Percentiles rank a stretch among this genome's conserved stretches.
Conservation (phyloP, 805 yeast genomes). For the Brettanomyces anomalus region DNA sequence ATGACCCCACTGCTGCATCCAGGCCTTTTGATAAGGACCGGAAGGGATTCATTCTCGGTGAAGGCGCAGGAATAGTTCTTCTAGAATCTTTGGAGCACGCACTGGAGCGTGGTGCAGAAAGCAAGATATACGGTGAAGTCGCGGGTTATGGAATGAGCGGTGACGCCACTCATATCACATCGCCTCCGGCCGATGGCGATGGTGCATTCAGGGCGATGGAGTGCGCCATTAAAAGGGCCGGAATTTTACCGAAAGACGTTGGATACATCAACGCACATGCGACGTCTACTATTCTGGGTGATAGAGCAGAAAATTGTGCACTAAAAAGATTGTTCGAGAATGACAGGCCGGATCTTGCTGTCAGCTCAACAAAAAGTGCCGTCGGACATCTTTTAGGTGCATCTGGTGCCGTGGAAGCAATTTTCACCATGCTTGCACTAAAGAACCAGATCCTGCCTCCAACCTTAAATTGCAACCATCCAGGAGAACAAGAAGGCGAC, state of each 20-base stretch:
- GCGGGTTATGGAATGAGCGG: constrained; percentile 86
- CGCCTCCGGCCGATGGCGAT: constrained; percentile 73
- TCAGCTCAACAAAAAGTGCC: constrained; percentile 85
- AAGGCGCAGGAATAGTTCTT: constrained; percentile 80
- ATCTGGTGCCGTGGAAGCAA: constrained; percentile 89
- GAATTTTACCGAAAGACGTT: constrained; percentile 37
- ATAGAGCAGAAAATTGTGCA: constrained; percentile 77
- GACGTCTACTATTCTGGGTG: constrained; percentile 86
- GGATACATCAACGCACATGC: constrained; percentile 95
- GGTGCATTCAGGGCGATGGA: constrained; percentile 84
- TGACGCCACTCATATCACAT: constrained; percentile 89
- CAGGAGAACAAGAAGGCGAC: constrained; percentile 43
- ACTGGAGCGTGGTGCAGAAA: constrained; percentile 43
- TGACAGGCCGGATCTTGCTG: constrained; percentile 31
- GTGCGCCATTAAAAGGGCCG: constrained; percentile 54
- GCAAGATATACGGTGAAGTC: constrained; percentile 66
- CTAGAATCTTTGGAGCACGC: constrained; percentile 80
- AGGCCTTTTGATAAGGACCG: constrained; percentile 80
- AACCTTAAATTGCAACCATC: constrained; percentile 57
- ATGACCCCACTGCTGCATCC: constrained; percentile 57
- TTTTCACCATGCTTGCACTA: constrained; percentile 66
- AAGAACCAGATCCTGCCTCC: constrained; percentile 59
- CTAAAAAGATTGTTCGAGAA: constrained; percentile 43
- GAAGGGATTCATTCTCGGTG: constrained; percentile 86
- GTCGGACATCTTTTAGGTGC: constrained; percentile 94